phyloP scores from a whole-genome alignment of 2,329 filamentous ascomycete species.

The Aphanoascus verrucosus region DNA sequence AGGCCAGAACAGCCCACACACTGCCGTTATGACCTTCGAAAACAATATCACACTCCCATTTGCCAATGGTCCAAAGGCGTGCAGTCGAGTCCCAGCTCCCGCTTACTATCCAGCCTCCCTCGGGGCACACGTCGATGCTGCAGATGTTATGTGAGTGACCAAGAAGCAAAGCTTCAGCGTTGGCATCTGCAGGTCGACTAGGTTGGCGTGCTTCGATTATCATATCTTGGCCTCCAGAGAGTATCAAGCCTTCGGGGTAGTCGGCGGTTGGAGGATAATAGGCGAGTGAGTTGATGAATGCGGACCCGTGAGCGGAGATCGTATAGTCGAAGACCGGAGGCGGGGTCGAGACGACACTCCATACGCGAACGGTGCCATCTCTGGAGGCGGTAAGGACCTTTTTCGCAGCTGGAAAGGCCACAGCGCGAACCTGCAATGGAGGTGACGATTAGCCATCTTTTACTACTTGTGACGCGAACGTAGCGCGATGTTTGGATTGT shows the following conservation, averaged over 20 bases:
- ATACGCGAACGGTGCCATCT: slow-evolving; percentile 80
- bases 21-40: slow-evolving; percentile 67
- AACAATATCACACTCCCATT: slow-evolving; percentile 66
- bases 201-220: slow-evolving; percentile 83
- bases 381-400: slow-evolving; percentile 75
- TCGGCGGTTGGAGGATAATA: slow-evolving; percentile 59
- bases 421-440: slow-evolving; percentile 64
- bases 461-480: neutral
- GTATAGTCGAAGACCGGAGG: slow-evolving; percentile 65
- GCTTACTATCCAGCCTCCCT: slow-evolving; percentile 67
- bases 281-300: slow-evolving; percentile 78
- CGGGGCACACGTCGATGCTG: slow-evolving; percentile 65
- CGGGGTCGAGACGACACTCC: slow-evolving; percentile 57
- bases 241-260: slow-evolving; percentile 66
- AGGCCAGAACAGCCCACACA: slow-evolving; percentile 85
- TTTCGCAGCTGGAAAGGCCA: slow-evolving; percentile 63
- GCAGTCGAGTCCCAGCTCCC: slow-evolving; percentile 90
- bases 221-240: slow-evolving; percentile 82
- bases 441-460: neutral
- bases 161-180: slow-evolving; percentile 74
- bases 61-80: slow-evolving; percentile 72
- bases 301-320: slow-evolving; percentile 67
- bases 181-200: slow-evolving; percentile 54
- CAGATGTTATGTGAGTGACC: slow-evolving; percentile 86
- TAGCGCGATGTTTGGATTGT: neutral